phyloP scores from a whole-genome alignment of 345 rosid species.

The Lepidium aucheri region DNA sequence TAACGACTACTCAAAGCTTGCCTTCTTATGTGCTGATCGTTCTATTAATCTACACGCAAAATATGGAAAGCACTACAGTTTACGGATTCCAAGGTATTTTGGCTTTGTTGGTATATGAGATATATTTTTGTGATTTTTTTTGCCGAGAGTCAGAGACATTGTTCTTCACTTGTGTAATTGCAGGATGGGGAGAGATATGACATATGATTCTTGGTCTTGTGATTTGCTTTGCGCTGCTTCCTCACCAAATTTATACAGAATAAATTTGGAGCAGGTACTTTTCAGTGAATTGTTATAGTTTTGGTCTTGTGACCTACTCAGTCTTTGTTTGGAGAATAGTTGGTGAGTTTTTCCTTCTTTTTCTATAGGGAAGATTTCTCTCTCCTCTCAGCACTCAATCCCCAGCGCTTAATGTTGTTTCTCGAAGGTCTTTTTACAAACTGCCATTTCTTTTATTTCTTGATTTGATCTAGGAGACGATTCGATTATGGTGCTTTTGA shows the following conservation, averaged over 20 bases:
- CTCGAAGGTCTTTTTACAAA: conserved; percentile 56
- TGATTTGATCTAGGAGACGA: neutral
- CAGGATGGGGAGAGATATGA: conserved; percentile 94
- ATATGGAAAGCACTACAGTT: conserved; percentile 74
- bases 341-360: neutral
- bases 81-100: conserved; percentile 78
- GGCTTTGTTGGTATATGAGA: neutral
- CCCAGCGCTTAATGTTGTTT: conserved; percentile 82
- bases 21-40: conserved; percentile 87
- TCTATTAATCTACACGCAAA: conserved; percentile 83
- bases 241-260: conserved; percentile 88
- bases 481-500: neutral
- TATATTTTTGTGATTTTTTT: neutral
- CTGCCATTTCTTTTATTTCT: neutral
- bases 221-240: conserved; percentile 98
- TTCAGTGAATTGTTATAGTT: neutral
- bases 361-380: conserved; percentile 71
- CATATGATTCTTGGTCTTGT: conserved; percentile 87
- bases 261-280: conserved; percentile 84
- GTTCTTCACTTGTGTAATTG: neutral
- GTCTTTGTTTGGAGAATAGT: conserved; percentile 6
- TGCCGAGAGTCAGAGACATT: neutral
- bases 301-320: neutral
- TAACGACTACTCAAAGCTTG: conserved; percentile 88
- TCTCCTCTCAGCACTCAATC: conserved; percentile 72